phyloP scores from a whole-genome alignment of 2,329 filamentous ascomycete genomes.

The Zymoseptoria crescenta region DNA sequence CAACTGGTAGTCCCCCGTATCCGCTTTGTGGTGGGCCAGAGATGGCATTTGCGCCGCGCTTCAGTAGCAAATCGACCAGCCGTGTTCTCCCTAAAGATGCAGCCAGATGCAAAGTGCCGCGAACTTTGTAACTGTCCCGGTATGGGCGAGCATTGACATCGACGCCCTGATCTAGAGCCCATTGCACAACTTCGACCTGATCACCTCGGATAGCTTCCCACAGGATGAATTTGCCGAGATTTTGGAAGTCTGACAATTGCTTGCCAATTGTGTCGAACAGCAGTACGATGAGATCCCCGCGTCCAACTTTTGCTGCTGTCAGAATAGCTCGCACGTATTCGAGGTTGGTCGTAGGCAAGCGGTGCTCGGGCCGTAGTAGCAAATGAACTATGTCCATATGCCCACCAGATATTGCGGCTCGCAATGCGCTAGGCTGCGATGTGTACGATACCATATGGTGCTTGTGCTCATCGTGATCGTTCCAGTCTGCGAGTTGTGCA shows the following conservation, averaged over 20 bases:
- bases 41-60: constrained; percentile 1
- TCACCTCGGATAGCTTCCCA: constrained; percentile 1
- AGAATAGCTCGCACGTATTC: constrained; percentile 1
- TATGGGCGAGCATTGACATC: background rate
- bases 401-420: background rate
- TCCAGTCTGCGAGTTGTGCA: background rate
- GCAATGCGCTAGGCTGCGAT: background rate
- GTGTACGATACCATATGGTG: background rate
- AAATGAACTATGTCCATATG: constrained; percentile 2
- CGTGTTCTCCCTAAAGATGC: background rate
- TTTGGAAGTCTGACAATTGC: background rate
- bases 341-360: background rate
- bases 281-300: constrained; percentile 1
- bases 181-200: background rate
- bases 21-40: background rate
- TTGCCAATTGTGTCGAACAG: constrained; percentile 1
- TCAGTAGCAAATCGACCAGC: background rate
- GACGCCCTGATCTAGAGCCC: background rate
- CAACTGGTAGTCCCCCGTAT: background rate
- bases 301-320: constrained; percentile 1
- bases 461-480: background rate
- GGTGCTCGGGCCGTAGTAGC: background rate
- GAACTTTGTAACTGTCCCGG: background rate
- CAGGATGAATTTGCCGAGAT: background rate
- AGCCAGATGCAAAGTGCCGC: background rate